Evolutionary conservation across 495 filamentous ascomycete species (phyloP), one percentile per base, ranked within the genome.

Genomic region (Hypoxylon lienhwacheense): DNA sequence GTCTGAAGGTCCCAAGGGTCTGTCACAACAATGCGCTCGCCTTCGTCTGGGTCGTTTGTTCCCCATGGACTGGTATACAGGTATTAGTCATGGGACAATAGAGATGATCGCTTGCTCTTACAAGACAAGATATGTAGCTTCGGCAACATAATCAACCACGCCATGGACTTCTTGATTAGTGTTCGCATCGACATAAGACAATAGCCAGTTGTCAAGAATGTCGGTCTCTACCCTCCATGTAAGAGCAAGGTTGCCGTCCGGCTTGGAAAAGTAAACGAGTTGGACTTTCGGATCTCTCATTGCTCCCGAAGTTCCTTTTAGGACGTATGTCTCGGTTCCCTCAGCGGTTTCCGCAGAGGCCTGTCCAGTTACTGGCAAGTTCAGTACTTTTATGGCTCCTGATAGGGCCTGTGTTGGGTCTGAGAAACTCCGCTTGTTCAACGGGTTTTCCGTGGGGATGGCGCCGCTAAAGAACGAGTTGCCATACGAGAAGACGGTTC

Each of bases 221-320:
- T 80, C 75, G 0, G 77, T 78, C 64, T 78, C 75, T 4, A 80
- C 61, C 45, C 73, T 70, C 77, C 77, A 80, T 0, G 74, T 68
- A 15, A 78, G 64, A 12, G 67, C 68, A 4, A 80, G 61, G 11
- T 52, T 65, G 7, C 68, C 70, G 11, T 72, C 66, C n/a, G 66
- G 53, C 42, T 68, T 72, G 50, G 69, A 64, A 36, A 76, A 67
- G 62, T 79, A 80, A 10, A 76, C 69, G 24, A 78, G 53, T 14
- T 65, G 63, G 10, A 74, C 75, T 35, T 70, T 68, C 16, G 76
- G 77, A 35, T 77, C 74, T 47, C 68, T 65, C 36, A 59, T 37
- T 1, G 69, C 67, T 1, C 73, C 73, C 2, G 61, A 62, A 25
- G 72, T 70, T 16, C 68, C 63, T 43, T 63, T 74, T 25, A 76